Percentiles rank a stretch among this genome's conserved stretches.
phyloP scores from a whole-genome alignment of 2,329 filamentous ascomycete genomes.

The Rhynchosporium agropyri region DNA sequence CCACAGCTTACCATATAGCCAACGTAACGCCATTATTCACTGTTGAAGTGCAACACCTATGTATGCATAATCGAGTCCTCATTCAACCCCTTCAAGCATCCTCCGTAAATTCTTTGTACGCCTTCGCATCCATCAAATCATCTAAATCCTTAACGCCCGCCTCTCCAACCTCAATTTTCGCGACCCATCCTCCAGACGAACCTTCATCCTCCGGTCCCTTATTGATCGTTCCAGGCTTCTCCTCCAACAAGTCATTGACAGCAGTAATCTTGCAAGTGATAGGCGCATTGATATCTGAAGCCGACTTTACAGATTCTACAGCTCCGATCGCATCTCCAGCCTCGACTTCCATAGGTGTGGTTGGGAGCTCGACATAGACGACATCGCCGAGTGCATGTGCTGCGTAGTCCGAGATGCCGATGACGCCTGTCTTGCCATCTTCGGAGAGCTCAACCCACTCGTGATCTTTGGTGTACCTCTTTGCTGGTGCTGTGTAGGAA shows the following conservation, averaged over 20 bases:
- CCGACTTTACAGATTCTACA: constrained; percentile 97
- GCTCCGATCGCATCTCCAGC: constrained; percentile 87
- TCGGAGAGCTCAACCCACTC: constrained; percentile 93
- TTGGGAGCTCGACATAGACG: constrained; percentile 93
- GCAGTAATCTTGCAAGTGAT: constrained; percentile 75
- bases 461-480: constrained; percentile 95
- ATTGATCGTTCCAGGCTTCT: constrained; percentile 87
- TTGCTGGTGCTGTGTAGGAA: constrained; percentile 44
- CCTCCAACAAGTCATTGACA: constrained; percentile 75
- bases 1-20: constrained; percentile 16
- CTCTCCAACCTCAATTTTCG: constrained; percentile 78
- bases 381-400: constrained; percentile 92
- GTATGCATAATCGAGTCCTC: constrained; percentile 16
- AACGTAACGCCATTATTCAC: constrained; percentile 27
- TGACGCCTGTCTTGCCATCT: constrained; percentile 77
- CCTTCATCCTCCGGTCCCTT: constrained; percentile 78
- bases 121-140: constrained; percentile 72
- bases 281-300: constrained; percentile 94
- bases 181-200: constrained; percentile 85
- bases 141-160: constrained; percentile 68
- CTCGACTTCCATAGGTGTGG: constrained; percentile 65
- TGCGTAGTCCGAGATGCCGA: constrained; percentile 90
- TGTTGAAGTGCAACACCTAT: constrained; percentile 31
- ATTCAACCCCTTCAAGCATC: constrained; percentile 29
- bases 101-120: constrained; percentile 74